Percentiles rank a stretch among this genome's conserved stretches.
Conservation (phyloP, 768 basidiomycete genomes). For the Agrocybe pediades region DNA sequence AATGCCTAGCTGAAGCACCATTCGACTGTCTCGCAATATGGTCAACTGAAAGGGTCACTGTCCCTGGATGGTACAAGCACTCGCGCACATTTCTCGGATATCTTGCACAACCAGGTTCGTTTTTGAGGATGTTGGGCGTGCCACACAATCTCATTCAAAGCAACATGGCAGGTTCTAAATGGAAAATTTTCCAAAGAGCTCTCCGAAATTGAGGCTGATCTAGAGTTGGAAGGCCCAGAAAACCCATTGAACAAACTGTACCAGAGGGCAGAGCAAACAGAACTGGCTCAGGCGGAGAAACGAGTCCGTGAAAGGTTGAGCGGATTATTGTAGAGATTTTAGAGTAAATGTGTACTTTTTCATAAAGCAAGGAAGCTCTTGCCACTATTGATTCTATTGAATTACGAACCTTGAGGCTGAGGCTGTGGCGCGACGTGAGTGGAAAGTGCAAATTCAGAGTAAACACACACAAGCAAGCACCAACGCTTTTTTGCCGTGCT, state of each 20-base stretch:
- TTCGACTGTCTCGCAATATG: conserved; percentile 62
- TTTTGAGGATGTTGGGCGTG: neutral
- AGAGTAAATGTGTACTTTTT: too few relatives aligned
- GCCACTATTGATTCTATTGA: neutral
- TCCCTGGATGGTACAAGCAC: conserved; percentile 51
- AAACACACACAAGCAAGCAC: conserved; percentile 20
- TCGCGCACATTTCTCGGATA: conserved; percentile 57
- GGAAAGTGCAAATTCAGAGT: neutral
- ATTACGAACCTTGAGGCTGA: neutral
- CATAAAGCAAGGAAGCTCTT: too few relatives aligned
- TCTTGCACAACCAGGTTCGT: conserved; percentile 55
- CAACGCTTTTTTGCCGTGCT: conserved; percentile 9
- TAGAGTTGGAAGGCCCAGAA: conserved; percentile 53
- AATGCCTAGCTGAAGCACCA: conserved; percentile 55
- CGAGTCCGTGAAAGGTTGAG: conserved; percentile 53
- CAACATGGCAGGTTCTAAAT: conserved; percentile 46
- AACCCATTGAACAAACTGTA: conserved; percentile 62
- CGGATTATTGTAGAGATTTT: conserved; percentile 35
- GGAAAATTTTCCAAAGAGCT: conserved; percentile 61
- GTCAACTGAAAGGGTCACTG: conserved; percentile 60
- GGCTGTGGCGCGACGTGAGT: neutral
- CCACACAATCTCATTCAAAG: neutral
- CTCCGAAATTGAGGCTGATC: conserved; percentile 52
- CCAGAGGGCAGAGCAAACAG: conserved; percentile 47
- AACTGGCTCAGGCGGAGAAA: conserved; percentile 61